Conservation (phyloP, 345 rosid genomes). For the Citrus inodora region DNA sequence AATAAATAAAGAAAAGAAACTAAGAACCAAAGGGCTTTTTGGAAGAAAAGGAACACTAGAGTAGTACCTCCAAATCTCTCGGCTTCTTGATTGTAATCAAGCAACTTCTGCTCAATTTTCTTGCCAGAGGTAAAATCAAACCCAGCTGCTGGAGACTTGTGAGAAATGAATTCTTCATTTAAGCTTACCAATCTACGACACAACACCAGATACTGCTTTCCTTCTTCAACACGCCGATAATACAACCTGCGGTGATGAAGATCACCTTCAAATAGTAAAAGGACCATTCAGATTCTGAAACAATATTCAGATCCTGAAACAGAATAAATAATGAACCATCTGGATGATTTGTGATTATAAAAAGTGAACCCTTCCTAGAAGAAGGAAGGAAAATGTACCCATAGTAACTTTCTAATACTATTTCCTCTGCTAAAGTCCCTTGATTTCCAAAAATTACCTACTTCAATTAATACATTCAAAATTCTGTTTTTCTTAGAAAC, state of each 20-base stretch:
- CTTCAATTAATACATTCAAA: background rate
- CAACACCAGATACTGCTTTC: constrained; percentile 80
- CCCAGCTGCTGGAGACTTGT: constrained; percentile 70
- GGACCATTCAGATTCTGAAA: background rate
- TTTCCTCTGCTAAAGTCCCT: background rate
- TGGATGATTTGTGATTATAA: background rate
- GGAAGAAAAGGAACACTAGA: constrained; percentile 3
- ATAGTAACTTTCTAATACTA: background rate
- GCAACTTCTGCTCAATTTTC: constrained; percentile 89
- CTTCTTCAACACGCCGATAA: constrained; percentile 87
- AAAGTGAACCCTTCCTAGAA: background rate
- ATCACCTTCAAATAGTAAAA: constrained; percentile 12
- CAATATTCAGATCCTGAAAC: background rate
- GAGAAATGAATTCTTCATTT: constrained; percentile 77
- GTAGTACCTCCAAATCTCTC: constrained; percentile 90
- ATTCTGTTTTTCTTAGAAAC: background rate
- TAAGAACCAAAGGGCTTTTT: background rate
- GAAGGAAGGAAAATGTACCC: background rate
- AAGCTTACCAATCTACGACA: constrained; percentile 75
- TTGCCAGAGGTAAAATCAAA: constrained; percentile 86
- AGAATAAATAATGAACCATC: background rate
- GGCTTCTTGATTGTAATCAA: constrained; percentile 96
- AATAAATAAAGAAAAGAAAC: no score
- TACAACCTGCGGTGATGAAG: constrained; percentile 57
- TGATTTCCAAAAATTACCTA: background rate